These are phyloP conservation scores for Martensiomyces pterosporus DNA, from an alignment of 192 early-diverging fungal species.

Conservation along the genomic window DNA sequence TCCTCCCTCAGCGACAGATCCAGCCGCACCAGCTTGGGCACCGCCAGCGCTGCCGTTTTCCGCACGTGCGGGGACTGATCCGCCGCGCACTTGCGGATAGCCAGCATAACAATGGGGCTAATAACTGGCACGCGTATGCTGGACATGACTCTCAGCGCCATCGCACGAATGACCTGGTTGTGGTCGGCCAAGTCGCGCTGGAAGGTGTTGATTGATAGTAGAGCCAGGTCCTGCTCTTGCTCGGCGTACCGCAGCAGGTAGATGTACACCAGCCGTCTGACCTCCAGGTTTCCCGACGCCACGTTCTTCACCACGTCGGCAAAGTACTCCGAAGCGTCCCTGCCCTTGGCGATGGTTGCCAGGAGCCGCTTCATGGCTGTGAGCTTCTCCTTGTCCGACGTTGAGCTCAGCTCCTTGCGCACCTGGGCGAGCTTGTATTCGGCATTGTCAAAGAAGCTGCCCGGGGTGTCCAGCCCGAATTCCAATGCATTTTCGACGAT, in stretches of 20 bases:
- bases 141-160: conserved; percentile 94
- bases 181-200: conserved; percentile 92
- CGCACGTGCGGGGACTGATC: conserved; percentile 92
- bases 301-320: conserved; percentile 98
- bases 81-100: conserved; percentile 78
- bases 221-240: conserved; percentile 91
- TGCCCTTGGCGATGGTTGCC: conserved; percentile 87
- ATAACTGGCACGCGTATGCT: conserved; percentile 92
- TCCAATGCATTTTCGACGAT: conserved; percentile 87
- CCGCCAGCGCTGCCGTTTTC: conserved; percentile 86
- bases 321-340: conserved; percentile 86
- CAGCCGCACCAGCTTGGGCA: conserved; percentile 75
- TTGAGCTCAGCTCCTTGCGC: conserved; percentile 68
- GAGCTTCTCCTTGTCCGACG: conserved; percentile 88
- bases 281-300: conserved; percentile 79
- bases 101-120: conserved; percentile 85
- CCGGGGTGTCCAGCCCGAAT: conserved; percentile 68
- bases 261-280: conserved; percentile 94
- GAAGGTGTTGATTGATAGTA: conserved; percentile 96
- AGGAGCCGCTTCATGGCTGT: conserved; percentile 88
- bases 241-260: conserved; percentile 94
- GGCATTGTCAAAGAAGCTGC: conserved; percentile 85
- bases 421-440: conserved; percentile 82
- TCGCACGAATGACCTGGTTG: conserved; percentile 90
- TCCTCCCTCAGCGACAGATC: conserved; percentile 72